Evolutionary conservation across 1,284 basidiomycete species (phyloP).

Genomic region (Limonomyces culmigenus): DNA sequence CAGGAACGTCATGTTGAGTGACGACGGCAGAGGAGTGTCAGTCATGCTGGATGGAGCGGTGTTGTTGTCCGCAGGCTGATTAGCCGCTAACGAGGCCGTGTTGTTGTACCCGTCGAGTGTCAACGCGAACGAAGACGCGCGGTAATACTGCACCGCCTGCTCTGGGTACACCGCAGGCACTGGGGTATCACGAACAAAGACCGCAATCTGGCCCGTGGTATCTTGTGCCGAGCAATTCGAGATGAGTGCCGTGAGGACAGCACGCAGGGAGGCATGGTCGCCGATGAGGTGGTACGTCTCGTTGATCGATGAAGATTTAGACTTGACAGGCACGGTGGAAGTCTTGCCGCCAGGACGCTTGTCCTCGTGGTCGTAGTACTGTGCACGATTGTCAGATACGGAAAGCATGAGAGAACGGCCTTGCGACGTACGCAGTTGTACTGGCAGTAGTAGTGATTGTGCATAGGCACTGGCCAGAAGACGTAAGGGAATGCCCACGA

Average conservation of each 20-base stretch:
- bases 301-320: neutral
- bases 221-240: neutral
- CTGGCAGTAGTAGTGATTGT: neutral
- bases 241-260: neutral
- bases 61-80: slow-evolving; percentile 7
- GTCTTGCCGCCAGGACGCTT: neutral
- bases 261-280: neutral
- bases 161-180: slow-evolving; percentile 2
- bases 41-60: neutral
- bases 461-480: neutral
- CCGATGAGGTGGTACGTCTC: neutral
- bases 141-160: slow-evolving; percentile 8
- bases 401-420: neutral
- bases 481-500: neutral
- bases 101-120: slow-evolving; percentile 15
- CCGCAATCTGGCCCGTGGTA: neutral
- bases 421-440: neutral
- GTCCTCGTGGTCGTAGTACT: neutral
- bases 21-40: slow-evolving; percentile 13
- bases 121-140: slow-evolving; percentile 6
- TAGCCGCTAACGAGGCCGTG: slow-evolving; percentile 8
- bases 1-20: slow-evolving; percentile 13
- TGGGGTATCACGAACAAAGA: neutral
- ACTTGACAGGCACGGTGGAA: neutral
- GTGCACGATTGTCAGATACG: neutral